Evolutionary conservation across 192 early-diverging fungal genomes (phyloP).

Genomic region (Coemansia sp.): DNA sequence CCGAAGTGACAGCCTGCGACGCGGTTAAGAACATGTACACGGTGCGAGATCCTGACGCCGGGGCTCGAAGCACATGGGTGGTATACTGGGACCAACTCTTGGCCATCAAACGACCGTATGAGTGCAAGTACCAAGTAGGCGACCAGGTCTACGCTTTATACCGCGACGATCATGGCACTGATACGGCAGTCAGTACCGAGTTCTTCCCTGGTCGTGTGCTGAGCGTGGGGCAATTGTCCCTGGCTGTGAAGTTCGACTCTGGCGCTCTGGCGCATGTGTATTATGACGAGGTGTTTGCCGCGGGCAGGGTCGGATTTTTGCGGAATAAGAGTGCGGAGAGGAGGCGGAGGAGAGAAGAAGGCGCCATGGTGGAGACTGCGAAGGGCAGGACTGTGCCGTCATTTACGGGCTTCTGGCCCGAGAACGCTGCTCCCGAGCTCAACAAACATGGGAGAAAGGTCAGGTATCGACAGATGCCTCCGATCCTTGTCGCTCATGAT

Average conservation of each 20-base stretch:
- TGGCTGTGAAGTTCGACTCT: slow-evolving; percentile 30
- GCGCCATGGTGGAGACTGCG: slow-evolving; percentile 23
- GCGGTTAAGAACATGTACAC: slow-evolving; percentile 33
- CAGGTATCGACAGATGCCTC: slow-evolving; percentile 33
- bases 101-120: slow-evolving; percentile 35
- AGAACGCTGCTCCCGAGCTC: slow-evolving; percentile 21
- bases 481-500: slow-evolving; percentile 15
- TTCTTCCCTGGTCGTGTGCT: slow-evolving; percentile 38
- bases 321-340: slow-evolving; percentile 33
- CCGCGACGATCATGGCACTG: slow-evolving; percentile 29
- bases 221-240: slow-evolving; percentile 18
- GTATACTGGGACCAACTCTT: slow-evolving; percentile 50
- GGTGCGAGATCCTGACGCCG: slow-evolving; percentile 26
- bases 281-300: slow-evolving; percentile 52
- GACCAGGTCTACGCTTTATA: slow-evolving; percentile 51
- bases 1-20: slow-evolving; percentile 34
- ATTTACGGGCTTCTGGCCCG: slow-evolving; percentile 51
- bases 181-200: slow-evolving; percentile 42
- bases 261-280: slow-evolving; percentile 38
- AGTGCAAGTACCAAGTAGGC: slow-evolving; percentile 32
- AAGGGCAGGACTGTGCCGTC: slow-evolving; percentile 28
- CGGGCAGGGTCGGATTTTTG: slow-evolving; percentile 43
- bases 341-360: background rate
- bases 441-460: slow-evolving; percentile 33
- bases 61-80: slow-evolving; percentile 27